Evolutionary conservation across 495 filamentous ascomycete species (phyloP).

Genomic region (Aspergillus sclerotioniger): DNA sequence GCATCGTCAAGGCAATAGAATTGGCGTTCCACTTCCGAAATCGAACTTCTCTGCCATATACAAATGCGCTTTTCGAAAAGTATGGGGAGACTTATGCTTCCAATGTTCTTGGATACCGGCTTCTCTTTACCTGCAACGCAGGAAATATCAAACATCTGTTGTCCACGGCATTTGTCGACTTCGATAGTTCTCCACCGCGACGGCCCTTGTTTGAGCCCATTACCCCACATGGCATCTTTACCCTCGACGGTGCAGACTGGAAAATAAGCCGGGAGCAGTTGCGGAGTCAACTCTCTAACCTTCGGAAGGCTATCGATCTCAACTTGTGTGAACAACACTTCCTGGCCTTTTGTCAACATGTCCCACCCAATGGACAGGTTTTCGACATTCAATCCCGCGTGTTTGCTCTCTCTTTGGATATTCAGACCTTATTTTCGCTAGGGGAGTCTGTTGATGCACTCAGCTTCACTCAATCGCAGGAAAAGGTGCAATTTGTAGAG

Average conservation of each 20-base stretch:
- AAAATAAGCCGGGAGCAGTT: constrained; percentile 13
- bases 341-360: constrained; percentile 8
- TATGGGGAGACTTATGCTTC: constrained; percentile 21
- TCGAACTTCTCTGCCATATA: background rate
- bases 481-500: constrained; percentile 12
- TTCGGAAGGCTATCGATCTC: constrained; percentile 15
- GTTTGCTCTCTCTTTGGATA: constrained; percentile 12
- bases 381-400: constrained; percentile 12
- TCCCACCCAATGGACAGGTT: constrained; percentile 1
- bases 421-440: constrained; percentile 14
- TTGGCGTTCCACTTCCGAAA: background rate
- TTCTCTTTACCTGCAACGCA: constrained; percentile 19
- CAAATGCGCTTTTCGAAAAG: constrained; percentile 4
- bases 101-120: constrained; percentile 12
- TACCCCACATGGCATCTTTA: constrained; percentile 24
- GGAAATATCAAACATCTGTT: constrained; percentile 20
- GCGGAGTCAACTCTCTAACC: constrained; percentile 15
- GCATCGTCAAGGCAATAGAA: background rate
- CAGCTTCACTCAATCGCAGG: constrained; percentile 7
- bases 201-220: constrained; percentile 17
- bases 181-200: constrained; percentile 17
- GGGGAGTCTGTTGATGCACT: constrained; percentile 19
- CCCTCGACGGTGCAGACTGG: constrained; percentile 19
- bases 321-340: constrained; percentile 15
- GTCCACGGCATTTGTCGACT: constrained; percentile 16